Base-by-base conservation (phyloP, 2,329 filamentous ascomycete species). In the Cercospora canescens region DNA sequence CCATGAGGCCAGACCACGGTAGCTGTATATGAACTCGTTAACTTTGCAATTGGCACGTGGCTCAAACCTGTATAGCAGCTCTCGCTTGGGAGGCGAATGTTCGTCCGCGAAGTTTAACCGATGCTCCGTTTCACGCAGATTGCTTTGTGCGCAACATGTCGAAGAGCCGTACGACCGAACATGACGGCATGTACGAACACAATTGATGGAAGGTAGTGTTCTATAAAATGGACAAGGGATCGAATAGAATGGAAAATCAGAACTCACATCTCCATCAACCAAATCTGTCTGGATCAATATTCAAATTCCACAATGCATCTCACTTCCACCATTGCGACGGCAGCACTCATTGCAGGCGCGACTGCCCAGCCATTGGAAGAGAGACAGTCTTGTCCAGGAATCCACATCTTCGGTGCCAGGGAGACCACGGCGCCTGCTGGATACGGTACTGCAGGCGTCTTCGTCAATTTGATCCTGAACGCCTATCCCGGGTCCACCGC, bases 321-420 rank as follows among this genome's bases (percentile, higher is more conserved):
- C 59, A 54, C 18, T 11, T 61, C 45, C 21, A 32, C 45, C 21
- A 41, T 61, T 18, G 32, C 41, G 5, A 26, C 45, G 16, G 35
- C 30, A 12, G 45, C 59, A n/a, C 30, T 35, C 16, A 2, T 61
- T 26, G 45, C n/a, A 21, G 18, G 30, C 30, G 41, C 41, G 21
- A 34, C 30, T 32, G 39, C 59, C n/a, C 21, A 18, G 9, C 30
- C 59, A 35, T n/a, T 61, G n/a, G 41, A 52, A 54, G 41, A 54
- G 41, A 52, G 59, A 21, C 61, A 63, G 48, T 54, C 62, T 32
- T 82, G 80, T 71, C 80, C 80, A 30, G 78, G 76, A 57, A 79
- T 82, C 62, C 80, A 82, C 71, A 72, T 81, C 66, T 81, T 81
- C 60, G 80, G 79, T 41, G 80, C 80, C 48, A 79, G 80, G 60